Base-by-base conservation (phyloP, 352 stramenopile species). In the Paralagenidium karlingii region DNA sequence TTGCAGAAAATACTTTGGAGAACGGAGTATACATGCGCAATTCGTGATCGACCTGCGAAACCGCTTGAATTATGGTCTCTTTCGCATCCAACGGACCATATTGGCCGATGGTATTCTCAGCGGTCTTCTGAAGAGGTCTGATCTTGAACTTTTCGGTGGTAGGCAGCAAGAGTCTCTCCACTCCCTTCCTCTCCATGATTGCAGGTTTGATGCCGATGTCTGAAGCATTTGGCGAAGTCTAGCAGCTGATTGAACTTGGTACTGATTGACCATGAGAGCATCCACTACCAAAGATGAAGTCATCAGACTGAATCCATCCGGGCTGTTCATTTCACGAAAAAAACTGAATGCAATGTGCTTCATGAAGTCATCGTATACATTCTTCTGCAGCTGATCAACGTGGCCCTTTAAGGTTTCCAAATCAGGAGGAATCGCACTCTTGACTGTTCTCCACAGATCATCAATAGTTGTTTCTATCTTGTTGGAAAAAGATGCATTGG, bases 1-100 rank as follows among this genome's bases (percentile, higher is more conserved):
- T 53, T 43, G 41, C 43, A 37, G 54, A 50, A 46, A 58, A 60
- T 11, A 25, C 54, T 36, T 57, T 54, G 42, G 46, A 63, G n/a
- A 58, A 20, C 4, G 47, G 49, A 20, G 58, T 47, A 37, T 58
- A 49, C 38, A 59, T 16, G 32, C 18, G 24, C 42, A 53, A 41
- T 45, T 53, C 15, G 38, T 52, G 41, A 16, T 50, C 4, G 25
- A 58, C 55, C 34, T 58, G 44, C 21, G 49, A 49, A 37, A 42
- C 34, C 10, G 37, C 33, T 50, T 58, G 40, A 51, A 57, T 52
- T n/a, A n/a, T n/a, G n/a, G n/a, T n/a, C n/a, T n/a, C n/a, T n/a
- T n/a, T n/a, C n/a, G n/a, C n/a, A n/a, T n/a, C n/a, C n/a, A n/a
- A n/a, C n/a, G n/a, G n/a, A n/a, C n/a, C n/a, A n/a, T n/a, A n/a